Conservation (phyloP, 768 basidiomycete species). For the Cantharellus anzutake region DNA sequence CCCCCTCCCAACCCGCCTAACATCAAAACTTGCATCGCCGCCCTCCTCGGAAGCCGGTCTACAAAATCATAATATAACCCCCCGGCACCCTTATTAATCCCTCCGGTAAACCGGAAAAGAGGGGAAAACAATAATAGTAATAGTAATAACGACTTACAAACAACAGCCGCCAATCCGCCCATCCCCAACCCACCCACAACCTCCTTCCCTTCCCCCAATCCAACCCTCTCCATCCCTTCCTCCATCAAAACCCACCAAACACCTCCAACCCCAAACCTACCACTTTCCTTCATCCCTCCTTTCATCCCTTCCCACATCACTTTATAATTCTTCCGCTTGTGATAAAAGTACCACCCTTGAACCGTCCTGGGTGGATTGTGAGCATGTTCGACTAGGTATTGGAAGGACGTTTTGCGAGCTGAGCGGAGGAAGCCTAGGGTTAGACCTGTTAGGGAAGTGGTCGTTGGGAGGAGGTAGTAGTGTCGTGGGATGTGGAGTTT, state of each 20-base stretch:
- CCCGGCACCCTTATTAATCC: not conserved
- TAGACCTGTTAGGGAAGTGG: not conserved
- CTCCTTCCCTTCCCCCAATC: slow-evolving; percentile 27
- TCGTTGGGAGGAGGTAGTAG: slow-evolving; percentile 3
- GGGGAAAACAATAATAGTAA: not conserved
- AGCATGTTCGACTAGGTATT: slow-evolving; percentile 83
- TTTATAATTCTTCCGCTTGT: slow-evolving; percentile 87
- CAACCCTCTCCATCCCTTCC: slow-evolving; percentile 23
- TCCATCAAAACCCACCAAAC: slow-evolving; percentile 31
- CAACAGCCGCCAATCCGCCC: slow-evolving; percentile 34
- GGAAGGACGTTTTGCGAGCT: slow-evolving; percentile 47
- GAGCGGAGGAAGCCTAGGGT: slow-evolving; percentile 30
- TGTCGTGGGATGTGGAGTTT: not conserved
- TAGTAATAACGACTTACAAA: slow-evolving; percentile 22
- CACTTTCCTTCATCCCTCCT: slow-evolving; percentile 37
- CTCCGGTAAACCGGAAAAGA: not conserved
- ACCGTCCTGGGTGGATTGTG: slow-evolving; percentile 72
- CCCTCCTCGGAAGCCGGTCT: slow-evolving; percentile 43
- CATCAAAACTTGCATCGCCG: slow-evolving; percentile 26
- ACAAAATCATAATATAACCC: not conserved
- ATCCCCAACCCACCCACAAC: slow-evolving; percentile 48
- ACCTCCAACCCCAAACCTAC: slow-evolving; percentile 29
- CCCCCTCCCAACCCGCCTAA: slow-evolving; percentile 42
- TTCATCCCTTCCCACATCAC: slow-evolving; percentile 55
- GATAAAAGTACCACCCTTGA: slow-evolving; percentile 90